phyloP scores from a whole-genome alignment of 805 yeast species.

The Yamadazyma endophytica region DNA sequence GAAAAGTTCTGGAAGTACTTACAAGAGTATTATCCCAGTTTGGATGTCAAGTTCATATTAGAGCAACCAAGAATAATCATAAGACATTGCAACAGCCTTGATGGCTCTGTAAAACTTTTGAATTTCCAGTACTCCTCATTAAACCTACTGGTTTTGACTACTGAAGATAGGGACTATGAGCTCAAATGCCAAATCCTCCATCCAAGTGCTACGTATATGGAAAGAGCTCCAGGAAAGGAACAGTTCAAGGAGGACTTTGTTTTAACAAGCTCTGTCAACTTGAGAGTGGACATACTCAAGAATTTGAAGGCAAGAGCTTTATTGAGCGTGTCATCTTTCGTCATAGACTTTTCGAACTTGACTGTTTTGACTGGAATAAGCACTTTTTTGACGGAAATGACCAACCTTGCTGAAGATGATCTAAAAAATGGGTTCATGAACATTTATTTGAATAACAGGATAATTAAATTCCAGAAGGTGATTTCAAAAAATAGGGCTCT shows the following conservation, averaged over 20 bases:
- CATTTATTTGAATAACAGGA: constrained; percentile 20
- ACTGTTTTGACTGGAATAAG: constrained; percentile 29
- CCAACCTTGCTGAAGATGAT: constrained; percentile 19
- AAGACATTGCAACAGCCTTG: constrained; percentile 10
- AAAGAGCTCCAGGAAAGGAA: constrained; percentile 14
- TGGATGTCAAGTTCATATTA: constrained; percentile 24
- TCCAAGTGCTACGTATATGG: constrained; percentile 27
- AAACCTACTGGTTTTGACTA: constrained; percentile 29
- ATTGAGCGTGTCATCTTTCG: constrained; percentile 17
- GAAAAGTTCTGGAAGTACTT: constrained; percentile 18
- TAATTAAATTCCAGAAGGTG: constrained; percentile 9
- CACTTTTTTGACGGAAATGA: constrained; percentile 22
- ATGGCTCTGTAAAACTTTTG: constrained; percentile 16
- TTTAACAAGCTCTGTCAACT: constrained; percentile 13
- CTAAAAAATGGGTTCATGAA: constrained; percentile 27
- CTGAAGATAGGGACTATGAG: constrained; percentile 27
- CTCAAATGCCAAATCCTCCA: constrained; percentile 29
- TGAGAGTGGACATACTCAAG: constrained; percentile 21
- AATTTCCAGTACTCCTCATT: constrained; percentile 32
- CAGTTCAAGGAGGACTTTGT: constrained; percentile 18
- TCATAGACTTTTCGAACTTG: constrained; percentile 24
- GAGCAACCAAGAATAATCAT: constrained; percentile 31
- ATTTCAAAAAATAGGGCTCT: background rate
- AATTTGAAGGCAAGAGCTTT: constrained; percentile 22
- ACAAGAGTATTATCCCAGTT: constrained; percentile 28